A percentile compares a stretch with the other conserved stretches of the same genome.
Conservation (phyloP, 495 filamentous ascomycete genomes). For the Trichoderma reesei region DNA sequence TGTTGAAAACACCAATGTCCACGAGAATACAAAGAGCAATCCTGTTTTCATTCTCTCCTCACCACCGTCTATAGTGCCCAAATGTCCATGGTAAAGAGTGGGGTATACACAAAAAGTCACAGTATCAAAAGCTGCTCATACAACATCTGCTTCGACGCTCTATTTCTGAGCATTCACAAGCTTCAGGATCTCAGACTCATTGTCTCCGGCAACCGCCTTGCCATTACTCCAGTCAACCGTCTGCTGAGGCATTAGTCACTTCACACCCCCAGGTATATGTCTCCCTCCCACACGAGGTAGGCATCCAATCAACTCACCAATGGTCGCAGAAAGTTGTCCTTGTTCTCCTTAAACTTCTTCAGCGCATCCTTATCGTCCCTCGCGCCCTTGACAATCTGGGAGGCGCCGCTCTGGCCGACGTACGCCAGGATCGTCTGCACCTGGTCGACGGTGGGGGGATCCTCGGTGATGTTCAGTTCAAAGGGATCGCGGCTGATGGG, state of each 20-base stretch:
- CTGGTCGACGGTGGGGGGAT: constrained; percentile 72
- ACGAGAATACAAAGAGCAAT: neutral
- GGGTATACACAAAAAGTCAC: constrained; percentile 9
- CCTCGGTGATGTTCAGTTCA: constrained; percentile 77
- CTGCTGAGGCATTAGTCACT: constrained; percentile 28
- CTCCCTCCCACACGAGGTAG: no score
- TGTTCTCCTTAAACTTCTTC: constrained; percentile 52
- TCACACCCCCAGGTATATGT: neutral
- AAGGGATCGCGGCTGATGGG: constrained; percentile 53
- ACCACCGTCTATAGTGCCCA: neutral
- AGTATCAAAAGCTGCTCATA: neutral
- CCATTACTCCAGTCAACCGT: constrained; percentile 93
- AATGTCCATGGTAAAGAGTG: constrained; percentile 9
- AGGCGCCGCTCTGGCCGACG: constrained; percentile 44
- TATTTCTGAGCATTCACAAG: constrained; percentile 55
- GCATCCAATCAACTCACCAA: constrained; percentile 41
- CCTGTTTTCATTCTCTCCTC: neutral
- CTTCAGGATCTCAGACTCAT: constrained; percentile 75
- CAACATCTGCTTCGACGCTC: constrained; percentile 16
- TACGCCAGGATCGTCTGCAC: constrained; percentile 83
- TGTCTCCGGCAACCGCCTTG: constrained; percentile 61
- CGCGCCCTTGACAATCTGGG: constrained; percentile 62
- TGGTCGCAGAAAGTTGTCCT: constrained; percentile 58
- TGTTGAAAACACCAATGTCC: neutral
- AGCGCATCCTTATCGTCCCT: constrained; percentile 62